Evolutionary conservation across 805 yeast genomes (phyloP).

Genomic region (Jamesozyma piceae): DNA sequence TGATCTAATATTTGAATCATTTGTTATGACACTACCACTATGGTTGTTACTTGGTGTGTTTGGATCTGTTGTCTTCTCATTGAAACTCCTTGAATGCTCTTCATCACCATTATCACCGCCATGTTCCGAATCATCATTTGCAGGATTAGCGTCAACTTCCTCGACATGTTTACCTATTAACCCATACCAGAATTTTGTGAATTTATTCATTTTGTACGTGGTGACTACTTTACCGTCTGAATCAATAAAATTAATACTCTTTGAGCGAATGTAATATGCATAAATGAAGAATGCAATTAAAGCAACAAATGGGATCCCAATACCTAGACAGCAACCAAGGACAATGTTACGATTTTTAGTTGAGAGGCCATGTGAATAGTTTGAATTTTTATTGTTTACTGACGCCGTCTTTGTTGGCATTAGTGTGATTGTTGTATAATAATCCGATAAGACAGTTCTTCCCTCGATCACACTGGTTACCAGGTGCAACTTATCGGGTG

Average conservation of each 20-base stretch:
- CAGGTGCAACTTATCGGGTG: neutral
- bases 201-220: slow-evolving; percentile 25
- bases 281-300: slow-evolving; percentile 19
- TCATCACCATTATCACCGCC: slow-evolving; percentile 1
- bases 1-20: neutral
- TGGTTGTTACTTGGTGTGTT: neutral
- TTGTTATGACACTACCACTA: neutral
- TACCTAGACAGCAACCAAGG: slow-evolving; percentile 62
- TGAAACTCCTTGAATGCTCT: neutral
- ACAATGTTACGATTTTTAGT: slow-evolving; percentile 44
- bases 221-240: slow-evolving; percentile 33
- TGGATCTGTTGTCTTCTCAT: slow-evolving; percentile 1
- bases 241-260: slow-evolving; percentile 28
- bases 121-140: neutral
- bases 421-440: slow-evolving; percentile 26
- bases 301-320: slow-evolving; percentile 50
- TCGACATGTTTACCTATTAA: slow-evolving; percentile 21
- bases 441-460: slow-evolving; percentile 28
- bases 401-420: slow-evolving; percentile 23
- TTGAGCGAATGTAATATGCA: slow-evolving; percentile 24
- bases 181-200: slow-evolving; percentile 25
- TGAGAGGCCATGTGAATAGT: slow-evolving; percentile 35
- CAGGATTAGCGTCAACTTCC: neutral
- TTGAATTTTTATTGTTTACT: slow-evolving; percentile 5
- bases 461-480: slow-evolving; percentile 28